Conservation (phyloP, 2,329 filamentous ascomycete species). For the Trichophyton mentagrophytes region DNA sequence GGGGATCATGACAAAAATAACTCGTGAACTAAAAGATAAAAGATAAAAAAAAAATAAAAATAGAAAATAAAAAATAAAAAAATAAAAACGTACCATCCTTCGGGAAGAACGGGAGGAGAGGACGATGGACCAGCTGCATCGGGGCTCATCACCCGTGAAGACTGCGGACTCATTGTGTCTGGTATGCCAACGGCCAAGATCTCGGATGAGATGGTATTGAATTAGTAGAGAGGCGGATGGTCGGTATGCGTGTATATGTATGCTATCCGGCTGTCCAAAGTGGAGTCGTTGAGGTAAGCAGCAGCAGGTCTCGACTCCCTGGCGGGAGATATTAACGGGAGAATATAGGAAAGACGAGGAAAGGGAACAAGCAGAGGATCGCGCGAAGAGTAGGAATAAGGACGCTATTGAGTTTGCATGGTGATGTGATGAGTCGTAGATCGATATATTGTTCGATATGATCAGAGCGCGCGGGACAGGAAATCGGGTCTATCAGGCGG, state of each 20-base stretch:
- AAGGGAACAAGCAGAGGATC: neutral
- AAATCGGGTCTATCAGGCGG: conserved; percentile 8
- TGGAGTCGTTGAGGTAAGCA: no score
- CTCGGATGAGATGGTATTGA: neutral
- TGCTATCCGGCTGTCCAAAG: neutral
- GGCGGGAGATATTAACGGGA: neutral
- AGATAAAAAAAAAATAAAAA: neutral
- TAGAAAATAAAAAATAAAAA: neutral
- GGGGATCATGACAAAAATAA: no score
- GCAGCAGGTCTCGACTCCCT: neutral
- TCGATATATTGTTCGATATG: neutral
- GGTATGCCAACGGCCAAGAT: neutral
- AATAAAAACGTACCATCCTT: conserved; percentile 26
- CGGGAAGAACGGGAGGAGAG: conserved; percentile 26
- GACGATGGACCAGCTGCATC: conserved; percentile 29
- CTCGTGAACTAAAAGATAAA: neutral
- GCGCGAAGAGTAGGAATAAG: neutral
- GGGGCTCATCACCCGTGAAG: conserved; percentile 17
- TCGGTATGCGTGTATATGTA: neutral
- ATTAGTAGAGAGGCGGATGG: neutral
- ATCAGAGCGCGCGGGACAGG: neutral
- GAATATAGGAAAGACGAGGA: neutral
- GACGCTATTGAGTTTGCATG: conserved; percentile 6
- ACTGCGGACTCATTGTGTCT: conserved; percentile 10
- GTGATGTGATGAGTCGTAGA: conserved; percentile 11